Percentiles rank a stretch among this genome's conserved stretches.
Evolutionary conservation across 305 asterid species (phyloP).

Genomic region (Lippia alba): DNA sequence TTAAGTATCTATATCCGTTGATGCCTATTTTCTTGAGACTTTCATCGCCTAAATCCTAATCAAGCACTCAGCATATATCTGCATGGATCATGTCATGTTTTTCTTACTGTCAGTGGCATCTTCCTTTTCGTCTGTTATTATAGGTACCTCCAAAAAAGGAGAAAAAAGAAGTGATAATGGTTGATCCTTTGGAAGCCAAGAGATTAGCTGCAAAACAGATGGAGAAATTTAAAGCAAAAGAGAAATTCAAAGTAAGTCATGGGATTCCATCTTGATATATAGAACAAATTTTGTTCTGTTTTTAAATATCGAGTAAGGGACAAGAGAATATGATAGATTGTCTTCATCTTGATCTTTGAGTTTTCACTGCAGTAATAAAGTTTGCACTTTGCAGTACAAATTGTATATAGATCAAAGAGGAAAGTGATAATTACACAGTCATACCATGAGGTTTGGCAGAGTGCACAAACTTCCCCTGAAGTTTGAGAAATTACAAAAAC

Average conservation of each 20-base stretch:
- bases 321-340: background rate
- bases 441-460: too few species aligned
- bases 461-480: too few species aligned
- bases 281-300: background rate
- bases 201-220: constrained; percentile 88
- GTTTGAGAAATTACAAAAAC: too few species aligned
- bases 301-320: background rate
- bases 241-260: constrained; percentile 64
- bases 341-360: too few species aligned
- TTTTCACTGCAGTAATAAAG: too few species aligned
- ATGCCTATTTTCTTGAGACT: background rate
- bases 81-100: background rate
- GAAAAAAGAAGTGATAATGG: constrained; percentile 76
- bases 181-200: constrained; percentile 96
- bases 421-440: too few species aligned
- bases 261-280: constrained; percentile 1
- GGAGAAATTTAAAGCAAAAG: constrained; percentile 76
- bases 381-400: too few species aligned
- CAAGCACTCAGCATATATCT: background rate
- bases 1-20: constrained; percentile 2
- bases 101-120: constrained; percentile 12
- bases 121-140: constrained; percentile 17
- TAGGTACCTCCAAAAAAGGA: constrained; percentile 62
- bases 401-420: too few species aligned
- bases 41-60: background rate